Conservation (phyloP, 148 eudicot genomes). For the Salicornia ramosissima region DNA sequence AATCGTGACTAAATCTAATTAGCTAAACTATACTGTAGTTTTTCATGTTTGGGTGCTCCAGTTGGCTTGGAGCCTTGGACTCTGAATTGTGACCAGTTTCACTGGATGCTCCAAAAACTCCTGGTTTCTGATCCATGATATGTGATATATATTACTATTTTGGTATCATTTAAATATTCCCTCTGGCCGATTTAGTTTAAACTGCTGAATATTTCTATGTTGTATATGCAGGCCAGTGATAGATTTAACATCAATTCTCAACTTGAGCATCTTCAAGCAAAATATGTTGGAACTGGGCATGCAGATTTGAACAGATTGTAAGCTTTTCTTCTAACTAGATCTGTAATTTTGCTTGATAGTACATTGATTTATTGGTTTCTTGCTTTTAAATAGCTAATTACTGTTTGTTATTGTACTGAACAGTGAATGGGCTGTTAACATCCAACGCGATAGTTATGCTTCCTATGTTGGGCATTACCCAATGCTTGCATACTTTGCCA, state of each 20-base stretch:
- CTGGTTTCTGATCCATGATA: neutral
- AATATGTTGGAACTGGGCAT: slow-evolving; percentile 95
- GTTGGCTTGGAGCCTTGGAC: neutral
- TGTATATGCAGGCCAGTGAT: slow-evolving; percentile 77
- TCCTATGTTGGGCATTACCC: slow-evolving; percentile 94
- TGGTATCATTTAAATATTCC: neutral
- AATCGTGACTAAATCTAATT: neutral
- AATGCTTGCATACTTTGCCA: slow-evolving; percentile 81
- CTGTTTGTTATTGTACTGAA: slow-evolving; percentile 4
- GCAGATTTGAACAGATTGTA: slow-evolving; percentile 93
- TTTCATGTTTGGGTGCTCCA: neutral
- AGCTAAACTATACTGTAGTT: neutral
- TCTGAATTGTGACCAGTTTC: neutral
- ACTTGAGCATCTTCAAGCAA: slow-evolving; percentile 96
- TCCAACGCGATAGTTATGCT: slow-evolving; percentile 93
- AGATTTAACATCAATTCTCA: slow-evolving; percentile 95
- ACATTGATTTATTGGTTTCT: neutral
- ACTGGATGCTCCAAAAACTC: neutral
- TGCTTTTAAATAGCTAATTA: slow-evolving; percentile 13
- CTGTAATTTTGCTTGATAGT: neutral
- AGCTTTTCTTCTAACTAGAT: slow-evolving; percentile 14
- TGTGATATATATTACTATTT: neutral
- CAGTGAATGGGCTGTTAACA: slow-evolving; percentile 98
- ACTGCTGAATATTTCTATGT: neutral
- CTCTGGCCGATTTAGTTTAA: too few species aligned